These are phyloP conservation scores for Furcasterigmium sp. DNA, from an alignment of 2,329 filamentous ascomycete species.

Conservation along the genomic window DNA sequence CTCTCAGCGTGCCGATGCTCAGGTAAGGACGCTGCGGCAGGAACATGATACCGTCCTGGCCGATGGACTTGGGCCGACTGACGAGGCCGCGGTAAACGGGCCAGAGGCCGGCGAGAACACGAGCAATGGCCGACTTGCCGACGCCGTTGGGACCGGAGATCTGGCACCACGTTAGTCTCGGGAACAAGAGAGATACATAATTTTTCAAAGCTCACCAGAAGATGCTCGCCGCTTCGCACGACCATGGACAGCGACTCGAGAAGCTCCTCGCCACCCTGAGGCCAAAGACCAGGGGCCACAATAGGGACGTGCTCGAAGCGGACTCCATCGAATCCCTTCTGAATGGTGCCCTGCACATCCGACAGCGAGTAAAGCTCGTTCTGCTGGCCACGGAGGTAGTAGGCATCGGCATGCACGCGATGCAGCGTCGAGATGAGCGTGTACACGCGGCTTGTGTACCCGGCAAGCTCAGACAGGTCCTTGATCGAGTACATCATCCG, in stretches of 20 bases:
- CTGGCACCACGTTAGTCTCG: slow-evolving; percentile 17
- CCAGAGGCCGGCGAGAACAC: slow-evolving; percentile 89
- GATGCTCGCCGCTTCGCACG: slow-evolving; percentile 83
- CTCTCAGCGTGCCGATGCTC: slow-evolving; percentile 84
- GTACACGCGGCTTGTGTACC: slow-evolving; percentile 94
- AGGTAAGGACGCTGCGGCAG: slow-evolving; percentile 91
- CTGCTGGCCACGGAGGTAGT: slow-evolving; percentile 63
- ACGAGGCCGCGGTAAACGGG: slow-evolving; percentile 92
- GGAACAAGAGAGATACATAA: background rate
- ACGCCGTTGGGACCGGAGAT: slow-evolving; percentile 94
- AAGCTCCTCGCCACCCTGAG: slow-evolving; percentile 85
- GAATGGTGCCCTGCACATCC: slow-evolving; percentile 88
- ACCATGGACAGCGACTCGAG: slow-evolving; percentile 85
- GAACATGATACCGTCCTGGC: slow-evolving; percentile 96
- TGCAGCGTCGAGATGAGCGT: slow-evolving; percentile 93
- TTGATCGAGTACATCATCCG: slow-evolving; percentile 99
- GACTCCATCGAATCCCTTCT: slow-evolving; percentile 92
- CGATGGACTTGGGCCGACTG: slow-evolving; percentile 73
- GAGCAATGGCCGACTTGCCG: slow-evolving; percentile 83
- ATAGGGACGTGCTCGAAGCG: slow-evolving; percentile 89
- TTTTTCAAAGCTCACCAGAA: slow-evolving; percentile 53
- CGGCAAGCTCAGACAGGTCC: slow-evolving; percentile 90
- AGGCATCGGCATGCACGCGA: slow-evolving; percentile 85
- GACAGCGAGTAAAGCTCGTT: slow-evolving; percentile 83
- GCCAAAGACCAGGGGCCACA: slow-evolving; percentile 83